Percentiles rank a stretch among this genome's conserved stretches.
Evolutionary conservation across 495 filamentous ascomycete genomes (phyloP).

Genomic region (Aspergillus olivimuriae): DNA sequence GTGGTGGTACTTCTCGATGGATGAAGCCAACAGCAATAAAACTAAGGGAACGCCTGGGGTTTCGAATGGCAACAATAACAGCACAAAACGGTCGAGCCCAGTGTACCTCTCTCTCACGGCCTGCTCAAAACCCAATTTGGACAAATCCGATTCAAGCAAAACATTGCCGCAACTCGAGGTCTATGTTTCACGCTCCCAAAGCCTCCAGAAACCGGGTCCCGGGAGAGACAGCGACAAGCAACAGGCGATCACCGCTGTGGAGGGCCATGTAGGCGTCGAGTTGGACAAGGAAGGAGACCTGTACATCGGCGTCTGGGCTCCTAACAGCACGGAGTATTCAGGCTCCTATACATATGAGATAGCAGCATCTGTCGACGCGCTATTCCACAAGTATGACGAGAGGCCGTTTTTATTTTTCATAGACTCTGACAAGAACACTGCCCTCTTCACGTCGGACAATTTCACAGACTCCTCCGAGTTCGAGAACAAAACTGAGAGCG

Average conservation of each 20-base stretch:
- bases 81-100: slow-evolving; percentile 33
- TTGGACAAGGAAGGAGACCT: slow-evolving; percentile 49
- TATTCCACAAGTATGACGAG: slow-evolving; percentile 56
- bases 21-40: slow-evolving; percentile 21
- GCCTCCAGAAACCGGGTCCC: slow-evolving; percentile 64
- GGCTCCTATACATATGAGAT: slow-evolving; percentile 71
- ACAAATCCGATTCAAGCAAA: slow-evolving; percentile 23
- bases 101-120: slow-evolving; percentile 78
- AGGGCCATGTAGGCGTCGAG: slow-evolving; percentile 49
- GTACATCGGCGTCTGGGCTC: slow-evolving; percentile 69
- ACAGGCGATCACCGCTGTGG: slow-evolving; percentile 36
- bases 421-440: slow-evolving; percentile 72
- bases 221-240: slow-evolving; percentile 35
- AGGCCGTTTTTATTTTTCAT: slow-evolving; percentile 56
- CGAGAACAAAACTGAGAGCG: slow-evolving; percentile 32
- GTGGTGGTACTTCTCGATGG: slow-evolving; percentile 48
- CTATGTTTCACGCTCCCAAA: slow-evolving; percentile 62
- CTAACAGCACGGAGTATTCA: slow-evolving; percentile 47
- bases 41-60: slow-evolving; percentile 14
- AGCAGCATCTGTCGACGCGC: slow-evolving; percentile 71
- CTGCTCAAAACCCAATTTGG: slow-evolving; percentile 61
- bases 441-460: slow-evolving; percentile 70
- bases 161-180: slow-evolving; percentile 65
- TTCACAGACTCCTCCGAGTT: slow-evolving; percentile 44
- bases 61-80: slow-evolving; percentile 12